phyloP scores from a whole-genome alignment of 768 basidiomycete genomes.

The Hortiboletus campestris region DNA sequence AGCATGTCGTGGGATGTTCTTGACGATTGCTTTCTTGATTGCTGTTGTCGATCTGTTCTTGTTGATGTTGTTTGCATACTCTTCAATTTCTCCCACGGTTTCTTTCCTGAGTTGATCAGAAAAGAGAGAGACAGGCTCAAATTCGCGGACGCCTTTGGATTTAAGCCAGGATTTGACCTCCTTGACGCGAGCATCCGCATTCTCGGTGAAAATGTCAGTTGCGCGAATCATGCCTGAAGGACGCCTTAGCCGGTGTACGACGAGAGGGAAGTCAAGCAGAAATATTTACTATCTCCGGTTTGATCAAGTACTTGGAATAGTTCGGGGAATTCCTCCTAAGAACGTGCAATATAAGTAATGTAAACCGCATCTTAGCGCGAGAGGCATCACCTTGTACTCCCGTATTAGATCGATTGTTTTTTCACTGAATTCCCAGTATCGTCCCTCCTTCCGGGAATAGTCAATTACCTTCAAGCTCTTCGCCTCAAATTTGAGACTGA shows the following conservation, averaged over 20 bases:
- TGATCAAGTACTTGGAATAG: conserved; percentile 71
- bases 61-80: conserved; percentile 66
- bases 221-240: conserved; percentile 73
- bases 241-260: not conserved
- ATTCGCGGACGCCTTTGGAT: conserved; percentile 79
- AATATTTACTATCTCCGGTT: conserved; percentile 60
- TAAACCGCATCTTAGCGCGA: too few species aligned
- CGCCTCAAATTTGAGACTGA: conserved; percentile 94
- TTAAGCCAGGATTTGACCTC: conserved; percentile 88
- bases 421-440: conserved; percentile 92
- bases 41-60: conserved; percentile 54
- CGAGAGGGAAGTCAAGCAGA: not conserved
- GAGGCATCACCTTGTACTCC: conserved; percentile 68
- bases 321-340: conserved; percentile 76
- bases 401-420: conserved; percentile 76
- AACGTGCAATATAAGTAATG: not conserved
- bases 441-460: conserved; percentile 81
- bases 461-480: conserved; percentile 92
- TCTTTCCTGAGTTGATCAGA: conserved; percentile 92
- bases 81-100: conserved; percentile 77
- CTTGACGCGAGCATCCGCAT: conserved; percentile 68
- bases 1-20: conserved; percentile 88
- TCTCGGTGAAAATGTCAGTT: conserved; percentile 50
- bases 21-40: conserved; percentile 92
- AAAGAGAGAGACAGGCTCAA: conserved; percentile 90